Evolutionary conservation across 148 eudicot genomes (phyloP).

Genomic region (Camellia japonica): DNA sequence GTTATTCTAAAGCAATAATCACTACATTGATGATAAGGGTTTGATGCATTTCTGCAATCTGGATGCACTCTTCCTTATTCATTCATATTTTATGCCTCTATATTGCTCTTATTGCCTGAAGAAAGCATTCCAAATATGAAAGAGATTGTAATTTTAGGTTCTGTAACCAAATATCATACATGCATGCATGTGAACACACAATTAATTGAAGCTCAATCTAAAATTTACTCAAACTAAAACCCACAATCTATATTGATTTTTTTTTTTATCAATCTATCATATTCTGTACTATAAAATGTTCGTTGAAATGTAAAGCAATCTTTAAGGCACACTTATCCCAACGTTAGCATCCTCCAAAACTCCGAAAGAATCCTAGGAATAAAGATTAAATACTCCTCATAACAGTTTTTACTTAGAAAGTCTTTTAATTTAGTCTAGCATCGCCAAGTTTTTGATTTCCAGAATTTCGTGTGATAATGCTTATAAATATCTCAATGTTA

Average conservation of each 20-base stretch:
- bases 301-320: neutral
- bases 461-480: no score
- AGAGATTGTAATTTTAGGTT: neutral
- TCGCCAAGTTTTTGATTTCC: neutral
- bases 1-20: constrained; percentile 78
- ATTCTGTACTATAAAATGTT: neutral
- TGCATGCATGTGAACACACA: no score
- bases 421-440: neutral
- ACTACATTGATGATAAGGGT: constrained; percentile 81
- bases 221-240: neutral
- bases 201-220: neutral
- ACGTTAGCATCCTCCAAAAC: no score
- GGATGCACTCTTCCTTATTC: constrained; percentile 77
- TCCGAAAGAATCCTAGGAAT: neutral
- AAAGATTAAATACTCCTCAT: neutral
- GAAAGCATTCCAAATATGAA: neutral
- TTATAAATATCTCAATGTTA: no score
- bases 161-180: neutral
- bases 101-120: neutral
- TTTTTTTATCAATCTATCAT: neutral
- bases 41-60: constrained; percentile 85
- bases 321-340: no score
- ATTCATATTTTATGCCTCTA: constrained; percentile 35
- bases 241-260: neutral
- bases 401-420: neutral